Conservation (phyloP, 2,329 filamentous ascomycete genomes). For the Colletotrichum cordylinicola region DNA sequence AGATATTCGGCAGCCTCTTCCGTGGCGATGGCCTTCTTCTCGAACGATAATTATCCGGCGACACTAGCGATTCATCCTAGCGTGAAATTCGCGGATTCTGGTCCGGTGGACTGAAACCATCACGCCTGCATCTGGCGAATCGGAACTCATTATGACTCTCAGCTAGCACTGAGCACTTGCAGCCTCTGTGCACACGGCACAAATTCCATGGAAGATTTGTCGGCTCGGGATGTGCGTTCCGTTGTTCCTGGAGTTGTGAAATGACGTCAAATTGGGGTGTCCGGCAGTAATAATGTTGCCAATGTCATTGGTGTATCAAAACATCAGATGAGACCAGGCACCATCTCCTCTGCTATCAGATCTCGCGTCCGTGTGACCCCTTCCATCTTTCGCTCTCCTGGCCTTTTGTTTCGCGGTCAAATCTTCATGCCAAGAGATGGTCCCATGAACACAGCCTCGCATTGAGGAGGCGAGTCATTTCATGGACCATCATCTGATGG, state of each 20-base stretch:
- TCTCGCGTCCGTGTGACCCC: background rate
- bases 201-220: background rate
- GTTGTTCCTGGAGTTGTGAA: background rate
- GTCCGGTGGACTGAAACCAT: background rate
- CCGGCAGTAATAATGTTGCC: background rate
- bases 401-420: background rate
- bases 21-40: background rate
- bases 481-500: background rate
- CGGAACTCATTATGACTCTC: background rate
- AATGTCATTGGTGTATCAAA: slow-evolving; percentile 2
- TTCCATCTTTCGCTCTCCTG: background rate
- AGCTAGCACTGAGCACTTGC: background rate
- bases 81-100: background rate
- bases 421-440: background rate
- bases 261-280: background rate
- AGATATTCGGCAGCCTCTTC: background rate
- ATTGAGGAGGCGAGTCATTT: slow-evolving; percentile 8
- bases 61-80: background rate
- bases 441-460: background rate
- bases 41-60: background rate
- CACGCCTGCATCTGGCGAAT: background rate
- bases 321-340: slow-evolving; percentile 16
- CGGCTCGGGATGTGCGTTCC: background rate
- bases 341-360: background rate
- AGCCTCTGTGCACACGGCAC: background rate